These are phyloP conservation scores for Pyrenopolyporus hunteri DNA, from an alignment of 495 filamentous ascomycete genomes.

Conservation along the genomic window DNA sequence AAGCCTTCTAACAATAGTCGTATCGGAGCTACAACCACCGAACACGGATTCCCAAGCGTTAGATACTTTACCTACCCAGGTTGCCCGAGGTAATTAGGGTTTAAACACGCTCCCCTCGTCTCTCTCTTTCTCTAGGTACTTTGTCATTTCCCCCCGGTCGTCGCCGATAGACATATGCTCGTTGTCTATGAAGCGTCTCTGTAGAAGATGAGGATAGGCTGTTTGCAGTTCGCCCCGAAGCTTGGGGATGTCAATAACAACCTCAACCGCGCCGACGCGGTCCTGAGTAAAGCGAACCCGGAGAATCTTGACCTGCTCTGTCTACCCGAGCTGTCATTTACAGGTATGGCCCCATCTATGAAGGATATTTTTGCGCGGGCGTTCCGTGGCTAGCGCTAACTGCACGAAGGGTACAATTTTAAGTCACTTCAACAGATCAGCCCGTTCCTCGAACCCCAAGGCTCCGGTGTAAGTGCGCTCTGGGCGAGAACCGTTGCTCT, in stretches of 20 bases:
- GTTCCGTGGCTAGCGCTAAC: conserved; percentile 22
- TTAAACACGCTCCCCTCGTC: neutral
- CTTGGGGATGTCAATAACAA: conserved; percentile 80
- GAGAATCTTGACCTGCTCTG: conserved; percentile 72
- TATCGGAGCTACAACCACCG: conserved; percentile 1
- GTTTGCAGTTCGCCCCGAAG: conserved; percentile 77
- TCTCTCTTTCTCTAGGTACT: neutral
- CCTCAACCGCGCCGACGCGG: conserved; percentile 71
- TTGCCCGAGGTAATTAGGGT: neutral
- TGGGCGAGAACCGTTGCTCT: conserved; percentile 82
- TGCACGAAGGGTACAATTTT: conserved; percentile 82
- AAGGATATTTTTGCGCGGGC: neutral
- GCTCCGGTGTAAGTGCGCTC: conserved; percentile 71
- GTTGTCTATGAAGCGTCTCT: neutral
- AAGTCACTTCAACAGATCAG: conserved; percentile 74
- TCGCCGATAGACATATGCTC: conserved; percentile 8
- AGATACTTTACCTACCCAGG: neutral
- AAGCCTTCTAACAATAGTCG: neutral
- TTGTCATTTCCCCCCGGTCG: neutral
- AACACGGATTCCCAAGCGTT: neutral
- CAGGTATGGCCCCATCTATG: conserved; percentile 60
- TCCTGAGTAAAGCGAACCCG: conserved; percentile 64
- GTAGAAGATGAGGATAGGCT: conserved; percentile 73
- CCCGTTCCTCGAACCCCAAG: conserved; percentile 80
- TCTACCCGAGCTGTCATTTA: conserved; percentile 87